A percentile compares a stretch with the other conserved stretches of the same genome.
These are phyloP conservation scores for Aurifilum marmelostoma DNA, from an alignment of 2,329 filamentous ascomycete species.

Conservation along the genomic window DNA sequence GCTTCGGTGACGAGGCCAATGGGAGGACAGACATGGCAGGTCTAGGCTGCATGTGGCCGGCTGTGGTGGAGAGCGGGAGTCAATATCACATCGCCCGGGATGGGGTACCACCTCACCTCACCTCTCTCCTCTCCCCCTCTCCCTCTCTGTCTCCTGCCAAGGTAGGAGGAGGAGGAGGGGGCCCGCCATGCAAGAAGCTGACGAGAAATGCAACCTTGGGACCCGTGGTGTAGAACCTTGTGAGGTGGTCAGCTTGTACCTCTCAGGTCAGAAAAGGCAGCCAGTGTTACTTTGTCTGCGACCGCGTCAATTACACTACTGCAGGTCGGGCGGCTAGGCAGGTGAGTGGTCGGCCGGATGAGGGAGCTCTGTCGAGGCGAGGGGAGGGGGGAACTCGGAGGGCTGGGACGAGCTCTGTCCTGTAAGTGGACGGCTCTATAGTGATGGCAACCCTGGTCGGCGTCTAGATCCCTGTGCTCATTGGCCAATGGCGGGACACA, in stretches of 20 bases:
- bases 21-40: conserved; percentile 22
- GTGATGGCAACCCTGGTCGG: conserved; percentile 32
- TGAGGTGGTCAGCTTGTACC: neutral
- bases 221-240: neutral
- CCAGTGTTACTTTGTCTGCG: conserved; percentile 35
- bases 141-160: too few relatives aligned
- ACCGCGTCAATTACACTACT: conserved; percentile 37
- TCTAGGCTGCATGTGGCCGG: conserved; percentile 15
- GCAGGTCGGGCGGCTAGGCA: conserved; percentile 48
- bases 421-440: conserved; percentile 19
- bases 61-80: conserved; percentile 29
- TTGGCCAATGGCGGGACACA: conserved; percentile 37
- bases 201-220: neutral
- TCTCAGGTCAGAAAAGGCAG: conserved; percentile 29
- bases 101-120: neutral
- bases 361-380: conserved; percentile 12
- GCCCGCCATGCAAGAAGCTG: neutral
- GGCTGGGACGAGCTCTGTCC: conserved; percentile 7
- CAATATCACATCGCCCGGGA: conserved; percentile 34
- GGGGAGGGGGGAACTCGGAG: neutral
- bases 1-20: conserved; percentile 35
- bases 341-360: conserved; percentile 33
- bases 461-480: conserved; percentile 44
- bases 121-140: too few relatives aligned
- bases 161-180: too few relatives aligned